Evolutionary conservation across 2,329 filamentous ascomycete species (phyloP).

Genomic region (Monascus ruber): DNA sequence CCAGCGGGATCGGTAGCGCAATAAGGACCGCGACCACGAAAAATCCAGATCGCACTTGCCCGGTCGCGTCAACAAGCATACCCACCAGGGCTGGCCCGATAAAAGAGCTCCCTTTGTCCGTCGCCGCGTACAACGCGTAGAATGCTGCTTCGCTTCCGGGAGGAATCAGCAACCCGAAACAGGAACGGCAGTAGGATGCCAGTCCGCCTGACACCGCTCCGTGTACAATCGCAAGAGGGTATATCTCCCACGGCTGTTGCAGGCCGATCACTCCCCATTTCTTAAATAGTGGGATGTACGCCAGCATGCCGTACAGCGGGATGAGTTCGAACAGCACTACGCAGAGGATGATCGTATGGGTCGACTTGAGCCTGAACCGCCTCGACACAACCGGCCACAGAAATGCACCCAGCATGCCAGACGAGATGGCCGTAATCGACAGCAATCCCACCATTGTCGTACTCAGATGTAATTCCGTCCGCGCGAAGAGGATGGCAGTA

Average conservation of each 20-base stretch:
- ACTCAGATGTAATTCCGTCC: slow-evolving; percentile 74
- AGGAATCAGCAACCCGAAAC: slow-evolving; percentile 81
- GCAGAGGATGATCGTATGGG: slow-evolving; percentile 79
- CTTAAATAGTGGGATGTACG: slow-evolving; percentile 66
- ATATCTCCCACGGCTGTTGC: slow-evolving; percentile 88
- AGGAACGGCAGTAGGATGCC: slow-evolving; percentile 71
- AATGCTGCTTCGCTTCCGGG: slow-evolving; percentile 85
- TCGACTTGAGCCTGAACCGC: slow-evolving; percentile 54
- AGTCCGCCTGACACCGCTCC: slow-evolving; percentile 79
- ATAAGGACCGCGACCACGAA: slow-evolving; percentile 80
- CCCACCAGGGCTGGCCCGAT: slow-evolving; percentile 87
- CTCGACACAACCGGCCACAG: slow-evolving; percentile 69
- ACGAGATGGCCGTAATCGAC: slow-evolving; percentile 73
- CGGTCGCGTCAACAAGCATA: slow-evolving; percentile 67
- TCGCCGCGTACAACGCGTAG: slow-evolving; percentile 87
- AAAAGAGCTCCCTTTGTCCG: slow-evolving; percentile 81
- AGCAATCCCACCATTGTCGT: slow-evolving; percentile 73
- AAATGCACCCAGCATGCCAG: slow-evolving; percentile 73
- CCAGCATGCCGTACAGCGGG: slow-evolving; percentile 73
- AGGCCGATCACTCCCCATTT: slow-evolving; percentile 64
- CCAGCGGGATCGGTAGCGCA: slow-evolving; percentile 64
- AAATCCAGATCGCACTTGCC: slow-evolving; percentile 69
- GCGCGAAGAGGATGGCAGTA: slow-evolving; percentile 84
- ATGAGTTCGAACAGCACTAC: slow-evolving; percentile 83
- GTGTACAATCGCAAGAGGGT: slow-evolving; percentile 72